Base-by-base conservation (phyloP, 345 rosid genomes). In the Isatis tinctoria region DNA sequence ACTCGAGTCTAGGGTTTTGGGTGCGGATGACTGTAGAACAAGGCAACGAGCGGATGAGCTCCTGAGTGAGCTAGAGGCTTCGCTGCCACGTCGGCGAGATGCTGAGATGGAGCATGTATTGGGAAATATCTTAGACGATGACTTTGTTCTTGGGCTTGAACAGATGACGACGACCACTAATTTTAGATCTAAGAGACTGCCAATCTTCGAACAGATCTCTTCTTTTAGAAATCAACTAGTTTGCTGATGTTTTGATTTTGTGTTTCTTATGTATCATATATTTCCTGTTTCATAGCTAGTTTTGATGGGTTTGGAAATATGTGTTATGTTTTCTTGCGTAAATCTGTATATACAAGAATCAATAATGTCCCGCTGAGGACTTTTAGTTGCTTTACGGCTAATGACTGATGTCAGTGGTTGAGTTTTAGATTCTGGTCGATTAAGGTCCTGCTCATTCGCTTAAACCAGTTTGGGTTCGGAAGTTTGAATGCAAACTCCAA, bases 141-240 rank as follows among this genome's bases (percentile, higher is more conserved):
- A 87, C 10, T 87, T 88, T 60, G 81, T 86, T 39, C 82, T 80
- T 28, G 90, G 88, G 45, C 81, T 92, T 76, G 88, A 88, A 66
- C 26, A 67, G 48, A 69, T 83, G 54, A 67, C 81, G 54, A 67
- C 81, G 76, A 44, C 73, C 7, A 87, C 80, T 39, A 90, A 88
- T 0, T 78, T 80, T 4, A 81, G 85, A 76, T 84, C 99, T 17
- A 95, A 83, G 79, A 88, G 99, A 75, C 83, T 92, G 3, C 99
- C 98, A 6, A 82, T 92, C 60, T 95, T 95, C 18, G 96, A 95
- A 75, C 86, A 90, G 80, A 92, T 92, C 35, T 90, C 96, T 35
- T 83, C 90, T 5, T 80, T 84, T 41, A 83, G 90, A 66, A 88
- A 91, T 77, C 93, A 82, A 52, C 14, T 86, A 67, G 86, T 88